Base-by-base conservation (phyloP, 805 yeast genomes). In the Ogataea salicorniae region DNA sequence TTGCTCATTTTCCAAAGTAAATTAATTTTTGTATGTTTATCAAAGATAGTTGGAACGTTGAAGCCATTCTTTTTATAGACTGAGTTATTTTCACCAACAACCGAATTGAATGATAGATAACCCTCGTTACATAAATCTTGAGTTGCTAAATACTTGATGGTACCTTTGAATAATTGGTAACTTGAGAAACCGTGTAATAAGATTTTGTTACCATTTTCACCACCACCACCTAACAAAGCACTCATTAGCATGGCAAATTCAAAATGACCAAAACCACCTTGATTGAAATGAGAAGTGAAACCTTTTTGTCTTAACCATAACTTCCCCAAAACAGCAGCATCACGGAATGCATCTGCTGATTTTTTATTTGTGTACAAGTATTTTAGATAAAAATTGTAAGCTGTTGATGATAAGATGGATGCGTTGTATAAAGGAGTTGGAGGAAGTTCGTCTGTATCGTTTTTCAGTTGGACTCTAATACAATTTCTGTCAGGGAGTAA, bases 241-340 rank as follows among this genome's bases (percentile, higher is more conserved):
- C 95, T 83, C 82, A 89, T 80, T 43, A 92, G 66, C 36, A 84
- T 69, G 31, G 90, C 83, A 64, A 90, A 90, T 68, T 94, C 98
- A 63, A 89, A 89, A 57, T 84, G 87, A 13, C 98, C 98, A 65
- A 94, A 92, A 0, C 98, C 98, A 41, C 80, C 79, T 39, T 77
- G 72, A 16, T 77, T 72, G 33, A 84, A 62, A 15, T 77, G 67
- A 0, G 95, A 80, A 11, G 79, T 74, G 49, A 89, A 80, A 0
- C 95, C 96, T 54, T 96, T 77, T 67, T 94, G 98, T 43, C 80
- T 76, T 38, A 94, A 74, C 99, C 99, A 94, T 46, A 94, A 69
- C 52, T 91, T 77, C 4, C 97, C 97, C 45, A 94, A 73, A 7
- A 83, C 78, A 53, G 90, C 81, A 1, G 99, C 97, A 57, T 91